These are phyloP conservation scores for Kalaharituber pfeilii DNA, from an alignment of 2,329 filamentous ascomycete species.

Conservation along the genomic window DNA sequence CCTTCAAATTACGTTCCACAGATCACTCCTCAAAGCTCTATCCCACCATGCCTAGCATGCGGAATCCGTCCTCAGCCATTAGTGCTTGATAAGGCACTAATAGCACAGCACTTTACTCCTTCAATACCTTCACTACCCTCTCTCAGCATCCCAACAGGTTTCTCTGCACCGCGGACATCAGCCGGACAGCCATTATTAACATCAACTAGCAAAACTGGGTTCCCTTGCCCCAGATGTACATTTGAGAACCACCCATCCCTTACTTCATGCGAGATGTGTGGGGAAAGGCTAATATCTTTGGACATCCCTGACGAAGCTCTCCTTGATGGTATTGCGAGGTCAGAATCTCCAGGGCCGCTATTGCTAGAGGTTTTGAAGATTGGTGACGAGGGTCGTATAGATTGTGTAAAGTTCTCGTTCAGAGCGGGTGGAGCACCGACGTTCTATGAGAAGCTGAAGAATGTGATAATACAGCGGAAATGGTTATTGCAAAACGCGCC, in stretches of 20 bases:
- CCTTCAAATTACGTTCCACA: conserved; percentile 74
- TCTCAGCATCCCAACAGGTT: background rate
- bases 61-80: conserved; percentile 58
- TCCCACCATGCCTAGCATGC: conserved; percentile 72
- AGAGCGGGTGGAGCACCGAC: conserved; percentile 74
- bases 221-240: conserved; percentile 66
- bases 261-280: conserved; percentile 71
- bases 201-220: conserved; percentile 1
- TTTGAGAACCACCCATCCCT: conserved; percentile 86
- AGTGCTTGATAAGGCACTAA: conserved; percentile 15
- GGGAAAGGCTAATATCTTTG: conserved; percentile 30
- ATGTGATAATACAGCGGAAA: conserved; percentile 77
- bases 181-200: background rate
- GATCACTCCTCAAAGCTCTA: conserved; percentile 51
- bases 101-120: conserved; percentile 1
- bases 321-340: background rate
- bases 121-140: background rate
- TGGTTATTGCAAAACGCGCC: conserved; percentile 87
- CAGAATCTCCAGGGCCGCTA: conserved; percentile 6
- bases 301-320: conserved; percentile 21
- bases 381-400: conserved; percentile 28
- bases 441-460: conserved; percentile 76
- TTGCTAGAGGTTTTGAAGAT: background rate
- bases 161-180: background rate
- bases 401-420: conserved; percentile 83